Evolutionary conservation across 768 basidiomycete genomes (phyloP).

Genomic region (Pluteus cervinus): DNA sequence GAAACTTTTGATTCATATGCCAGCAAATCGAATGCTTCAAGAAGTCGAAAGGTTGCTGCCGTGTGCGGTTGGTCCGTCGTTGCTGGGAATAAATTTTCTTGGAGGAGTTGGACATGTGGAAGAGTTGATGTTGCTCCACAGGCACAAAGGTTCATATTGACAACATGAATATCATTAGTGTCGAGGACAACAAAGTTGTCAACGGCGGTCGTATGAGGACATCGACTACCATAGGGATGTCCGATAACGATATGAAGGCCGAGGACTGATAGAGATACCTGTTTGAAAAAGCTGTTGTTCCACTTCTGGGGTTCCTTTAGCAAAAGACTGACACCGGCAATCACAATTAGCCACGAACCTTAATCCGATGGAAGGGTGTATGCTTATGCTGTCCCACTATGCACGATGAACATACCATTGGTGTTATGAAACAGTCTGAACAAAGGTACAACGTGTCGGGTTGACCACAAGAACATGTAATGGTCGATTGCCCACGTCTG

Average conservation of each 20-base stretch:
- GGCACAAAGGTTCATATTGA: conserved; percentile 13
- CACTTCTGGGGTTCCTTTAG: too few relatives aligned
- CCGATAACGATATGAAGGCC: conserved; percentile 11
- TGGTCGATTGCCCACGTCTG: too few relatives aligned
- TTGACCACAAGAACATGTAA: too few relatives aligned
- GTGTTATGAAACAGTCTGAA: too few relatives aligned
- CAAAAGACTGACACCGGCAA: too few relatives aligned
- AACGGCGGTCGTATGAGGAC: background rate
- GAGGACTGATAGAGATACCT: conserved; percentile 9
- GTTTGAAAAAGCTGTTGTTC: conserved; percentile 1
- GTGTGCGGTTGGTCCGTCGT: conserved; percentile 8
- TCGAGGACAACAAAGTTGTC: conserved; percentile 11
- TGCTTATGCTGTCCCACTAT: conserved; percentile 1
- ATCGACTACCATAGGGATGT: conserved; percentile 3
- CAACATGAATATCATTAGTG: conserved; percentile 10
- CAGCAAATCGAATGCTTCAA: conserved; percentile 9
- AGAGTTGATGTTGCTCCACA: conserved; percentile 7
- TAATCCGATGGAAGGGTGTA: conserved; percentile 7
- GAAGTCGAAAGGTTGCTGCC: conserved; percentile 8
- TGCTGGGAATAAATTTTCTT: conserved; percentile 6
- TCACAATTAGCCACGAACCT: conserved; percentile 1
- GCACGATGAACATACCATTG: conserved; percentile 6
- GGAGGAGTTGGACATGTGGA: conserved; percentile 14
- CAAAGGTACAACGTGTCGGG: too few relatives aligned
- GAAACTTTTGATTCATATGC: conserved; percentile 12